Evolutionary conservation across 495 filamentous ascomycete genomes (phyloP).

Genomic region (Aspergillus baeticus): DNA sequence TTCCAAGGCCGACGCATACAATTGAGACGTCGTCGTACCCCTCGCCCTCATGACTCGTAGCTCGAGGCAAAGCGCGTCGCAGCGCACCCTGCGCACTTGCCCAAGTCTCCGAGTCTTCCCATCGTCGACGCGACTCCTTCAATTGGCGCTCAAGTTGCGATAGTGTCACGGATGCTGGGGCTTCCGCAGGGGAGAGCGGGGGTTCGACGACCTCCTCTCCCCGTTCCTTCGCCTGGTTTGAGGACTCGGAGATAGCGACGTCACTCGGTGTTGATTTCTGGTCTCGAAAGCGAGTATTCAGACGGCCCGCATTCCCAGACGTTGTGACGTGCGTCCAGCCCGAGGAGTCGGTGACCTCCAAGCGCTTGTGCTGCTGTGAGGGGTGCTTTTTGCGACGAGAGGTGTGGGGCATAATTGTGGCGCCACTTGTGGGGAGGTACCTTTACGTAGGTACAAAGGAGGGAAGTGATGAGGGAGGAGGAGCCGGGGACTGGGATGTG

Average conservation of each 20-base stretch:
- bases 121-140: slow-evolving; percentile 22
- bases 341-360: slow-evolving; percentile 45
- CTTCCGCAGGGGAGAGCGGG: slow-evolving; percentile 29
- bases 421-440: not conserved
- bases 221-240: not conserved
- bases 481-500: not conserved
- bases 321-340: slow-evolving; percentile 59
- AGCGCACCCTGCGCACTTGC: slow-evolving; percentile 14
- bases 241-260: not conserved
- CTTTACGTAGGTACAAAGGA: not conserved
- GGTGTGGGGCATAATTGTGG: slow-evolving; percentile 45
- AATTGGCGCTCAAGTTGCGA: slow-evolving; percentile 39
- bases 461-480: not conserved
- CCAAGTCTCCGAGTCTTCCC: slow-evolving; percentile 33
- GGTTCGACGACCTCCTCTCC: not conserved
- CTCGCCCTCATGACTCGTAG: not conserved
- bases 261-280: not conserved
- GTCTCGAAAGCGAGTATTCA: slow-evolving; percentile 3
- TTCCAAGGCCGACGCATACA: slow-evolving; percentile 56
- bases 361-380: slow-evolving; percentile 38
- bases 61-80: not conserved
- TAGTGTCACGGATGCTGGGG: slow-evolving; percentile 35
- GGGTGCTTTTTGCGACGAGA: slow-evolving; percentile 36
- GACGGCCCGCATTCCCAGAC: slow-evolving; percentile 23
- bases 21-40: slow-evolving; percentile 17